Conservation (phyloP, 108 stramenopile species). For the Nitzschia palea region DNA sequence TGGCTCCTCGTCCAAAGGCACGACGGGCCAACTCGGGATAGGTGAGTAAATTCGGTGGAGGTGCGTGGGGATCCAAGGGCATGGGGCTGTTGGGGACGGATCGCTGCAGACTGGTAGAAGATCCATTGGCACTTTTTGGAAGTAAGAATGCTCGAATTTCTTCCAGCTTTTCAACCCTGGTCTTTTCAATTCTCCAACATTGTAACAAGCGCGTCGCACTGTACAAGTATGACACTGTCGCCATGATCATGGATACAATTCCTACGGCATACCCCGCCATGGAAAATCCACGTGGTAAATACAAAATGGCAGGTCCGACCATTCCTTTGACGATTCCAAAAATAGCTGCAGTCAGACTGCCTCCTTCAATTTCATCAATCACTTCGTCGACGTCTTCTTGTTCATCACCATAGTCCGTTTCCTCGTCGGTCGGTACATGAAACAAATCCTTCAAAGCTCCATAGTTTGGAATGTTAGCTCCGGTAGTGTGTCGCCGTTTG, state of each 20-base stretch:
- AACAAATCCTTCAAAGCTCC: slow-evolving; percentile 36
- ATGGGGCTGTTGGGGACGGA: neutral
- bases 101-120: neutral
- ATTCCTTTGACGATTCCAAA: slow-evolving; percentile 55
- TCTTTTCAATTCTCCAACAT: slow-evolving; percentile 44
- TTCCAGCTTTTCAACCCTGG: slow-evolving; percentile 1
- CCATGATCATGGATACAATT: slow-evolving; percentile 39
- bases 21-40: slow-evolving; percentile 45
- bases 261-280: slow-evolving; percentile 42
- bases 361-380: slow-evolving; percentile 44
- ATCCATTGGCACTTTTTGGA: neutral
- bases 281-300: slow-evolving; percentile 50
- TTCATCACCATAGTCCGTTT: slow-evolving; percentile 10
- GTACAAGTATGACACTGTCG: slow-evolving; percentile 39
- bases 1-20: slow-evolving; percentile 37
- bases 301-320: slow-evolving; percentile 43
- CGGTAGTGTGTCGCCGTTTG: slow-evolving; percentile 5
- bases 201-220: slow-evolving; percentile 41
- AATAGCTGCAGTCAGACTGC: slow-evolving; percentile 41
- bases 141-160: slow-evolving; percentile 1
- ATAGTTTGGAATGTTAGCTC: slow-evolving; percentile 22
- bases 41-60: slow-evolving; percentile 30
- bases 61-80: neutral
- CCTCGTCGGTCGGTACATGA: neutral
- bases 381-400: slow-evolving; percentile 32